A percentile compares a stretch with the other conserved stretches of the same genome.
phyloP scores from a whole-genome alignment of 1,284 basidiomycete genomes.

The Sparassis latifolia region DNA sequence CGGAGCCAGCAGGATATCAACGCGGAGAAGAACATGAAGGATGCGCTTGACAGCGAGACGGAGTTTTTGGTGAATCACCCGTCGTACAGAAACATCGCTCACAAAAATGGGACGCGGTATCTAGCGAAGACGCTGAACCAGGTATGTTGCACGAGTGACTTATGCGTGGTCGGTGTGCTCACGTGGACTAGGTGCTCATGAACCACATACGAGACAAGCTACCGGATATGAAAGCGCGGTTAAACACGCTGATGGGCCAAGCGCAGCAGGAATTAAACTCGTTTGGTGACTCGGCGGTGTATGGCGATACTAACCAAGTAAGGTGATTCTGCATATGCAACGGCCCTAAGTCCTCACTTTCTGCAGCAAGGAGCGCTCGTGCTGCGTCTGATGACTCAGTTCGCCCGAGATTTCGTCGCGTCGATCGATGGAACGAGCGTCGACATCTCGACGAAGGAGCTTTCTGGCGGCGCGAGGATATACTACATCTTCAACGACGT shows the following conservation, averaged over 20 bases:
- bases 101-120: conserved; percentile 95
- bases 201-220: conserved; percentile 98
- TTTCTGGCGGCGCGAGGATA: conserved; percentile 95
- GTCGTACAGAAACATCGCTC: conserved; percentile 93
- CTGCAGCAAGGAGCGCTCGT: conserved; percentile 77
- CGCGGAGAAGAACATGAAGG: conserved; percentile 78
- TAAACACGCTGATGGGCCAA: conserved; percentile 98
- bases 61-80: conserved; percentile 92
- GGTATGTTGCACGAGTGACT: conserved; percentile 36
- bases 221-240: conserved; percentile 98
- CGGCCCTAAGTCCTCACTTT: conserved; percentile 13
- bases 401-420: conserved; percentile 94
- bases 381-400: conserved; percentile 97
- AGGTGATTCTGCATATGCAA: background rate
- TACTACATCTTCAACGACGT: conserved; percentile 99
- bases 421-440: conserved; percentile 98
- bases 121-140: conserved; percentile 93
- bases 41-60: conserved; percentile 80
- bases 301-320: conserved; percentile 88
- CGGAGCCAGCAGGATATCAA: conserved; percentile 98
- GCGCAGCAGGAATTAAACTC: conserved; percentile 97
- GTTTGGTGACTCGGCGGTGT: conserved; percentile 91
- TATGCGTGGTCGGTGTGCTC: background rate
- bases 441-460: conserved; percentile 96
- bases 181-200: conserved; percentile 71